phyloP scores from a whole-genome alignment of 805 yeast genomes.

The Teunomyces kruisii region DNA sequence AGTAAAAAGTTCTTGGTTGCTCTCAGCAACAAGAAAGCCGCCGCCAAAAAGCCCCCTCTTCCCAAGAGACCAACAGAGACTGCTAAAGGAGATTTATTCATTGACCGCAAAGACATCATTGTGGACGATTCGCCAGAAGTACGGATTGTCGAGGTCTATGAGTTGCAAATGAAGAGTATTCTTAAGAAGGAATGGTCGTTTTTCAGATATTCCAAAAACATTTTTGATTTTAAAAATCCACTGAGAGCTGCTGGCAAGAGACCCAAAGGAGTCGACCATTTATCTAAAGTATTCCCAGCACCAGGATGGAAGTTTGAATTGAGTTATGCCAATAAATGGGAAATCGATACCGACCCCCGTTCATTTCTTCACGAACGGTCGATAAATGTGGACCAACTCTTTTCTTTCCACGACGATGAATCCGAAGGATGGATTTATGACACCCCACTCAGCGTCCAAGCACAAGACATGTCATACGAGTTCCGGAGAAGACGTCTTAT shows the following conservation, averaged over 20 bases:
- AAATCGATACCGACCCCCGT: constrained; percentile 52
- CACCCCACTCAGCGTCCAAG: constrained; percentile 29
- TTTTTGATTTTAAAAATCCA: constrained; percentile 54
- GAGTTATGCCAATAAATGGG: constrained; percentile 58
- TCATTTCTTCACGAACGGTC: constrained; percentile 54
- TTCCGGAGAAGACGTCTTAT: constrained; percentile 60
- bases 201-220: constrained; percentile 51
- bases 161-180: constrained; percentile 65
- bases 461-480: constrained; percentile 38
- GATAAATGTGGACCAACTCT: constrained; percentile 17
- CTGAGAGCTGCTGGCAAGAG: constrained; percentile 42
- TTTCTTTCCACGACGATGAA: constrained; percentile 25
- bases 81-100: constrained; percentile 11
- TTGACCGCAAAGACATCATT: constrained; percentile 53
- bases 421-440: constrained; percentile 52
- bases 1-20: constrained; percentile 28
- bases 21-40: constrained; percentile 2
- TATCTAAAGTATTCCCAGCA: constrained; percentile 66
- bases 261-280: constrained; percentile 62
- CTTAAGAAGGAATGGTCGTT: constrained; percentile 63
- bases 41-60: background rate
- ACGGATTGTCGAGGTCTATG: constrained; percentile 71
- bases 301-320: constrained; percentile 68
- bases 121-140: constrained; percentile 66
- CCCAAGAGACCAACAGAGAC: constrained; percentile 12